A percentile compares a stretch with the other conserved stretches of the same genome.
phyloP scores from a whole-genome alignment of 176 grass and related monocot genomes.

The Musa itinerans region DNA sequence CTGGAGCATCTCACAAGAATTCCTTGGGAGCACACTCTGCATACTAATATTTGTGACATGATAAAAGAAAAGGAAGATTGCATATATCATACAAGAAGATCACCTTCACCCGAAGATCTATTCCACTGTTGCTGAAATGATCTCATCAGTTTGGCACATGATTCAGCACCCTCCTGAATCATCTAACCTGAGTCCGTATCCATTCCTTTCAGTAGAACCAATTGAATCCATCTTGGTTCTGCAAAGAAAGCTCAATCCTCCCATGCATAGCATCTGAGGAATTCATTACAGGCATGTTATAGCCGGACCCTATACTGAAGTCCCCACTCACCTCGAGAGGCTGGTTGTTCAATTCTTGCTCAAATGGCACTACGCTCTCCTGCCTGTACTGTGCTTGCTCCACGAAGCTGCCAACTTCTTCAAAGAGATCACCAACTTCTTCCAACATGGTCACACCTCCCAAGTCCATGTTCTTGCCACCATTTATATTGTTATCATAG shows the following conservation, averaged over 20 bases:
- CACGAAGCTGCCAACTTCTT: slow-evolving; percentile 13
- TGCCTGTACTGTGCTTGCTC: slow-evolving; percentile 10
- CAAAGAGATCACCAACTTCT: slow-evolving; percentile 7
- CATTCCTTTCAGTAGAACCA: slow-evolving; percentile 17
- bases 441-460: slow-evolving; percentile 7
- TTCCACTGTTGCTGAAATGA: neutral
- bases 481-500: slow-evolving; percentile 2
- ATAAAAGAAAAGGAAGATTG: neutral
- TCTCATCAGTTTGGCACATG: neutral
- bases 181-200: neutral
- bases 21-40: neutral
- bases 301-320: slow-evolving; percentile 21
- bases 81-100: slow-evolving; percentile 5
- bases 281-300: slow-evolving; percentile 18
- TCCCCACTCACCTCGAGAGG: slow-evolving; percentile 8
- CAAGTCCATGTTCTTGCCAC: slow-evolving; percentile 1
- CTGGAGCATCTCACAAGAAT: slow-evolving; percentile 1
- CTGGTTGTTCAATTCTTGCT: neutral
- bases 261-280: slow-evolving; percentile 6
- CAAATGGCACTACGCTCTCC: neutral
- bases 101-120: neutral
- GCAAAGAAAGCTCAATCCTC: slow-evolving; percentile 14
- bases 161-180: neutral
- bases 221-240: slow-evolving; percentile 25
- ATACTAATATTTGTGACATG: neutral